Base-by-base conservation (phyloP, 768 basidiomycete species). In the Auricularia sp. region DNA sequence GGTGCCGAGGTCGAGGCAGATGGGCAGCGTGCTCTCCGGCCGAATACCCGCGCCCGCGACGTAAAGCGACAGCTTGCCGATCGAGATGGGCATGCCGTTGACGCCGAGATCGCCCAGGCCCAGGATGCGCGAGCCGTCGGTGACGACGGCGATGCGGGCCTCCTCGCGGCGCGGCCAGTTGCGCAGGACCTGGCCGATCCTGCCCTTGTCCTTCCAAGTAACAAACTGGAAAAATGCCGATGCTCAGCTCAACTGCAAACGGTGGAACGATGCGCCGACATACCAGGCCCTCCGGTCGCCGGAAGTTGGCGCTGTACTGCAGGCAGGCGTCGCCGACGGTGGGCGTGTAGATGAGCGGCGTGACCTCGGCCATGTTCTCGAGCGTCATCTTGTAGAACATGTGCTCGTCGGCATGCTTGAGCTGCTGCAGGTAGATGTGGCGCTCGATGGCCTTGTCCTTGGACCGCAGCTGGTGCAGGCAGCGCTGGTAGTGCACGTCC, bases 61-160 rank as follows among this genome's bases (percentile, higher is more conserved):
- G 72, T 95, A 96, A 18, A 97, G 82, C 18, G 90, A 91, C 6
- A 98, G 80, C 75, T 97, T 96, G n/a, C 94, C 94, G 62, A 94
- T 88, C 7, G 90, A 85, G 69, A 96, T 93, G 0, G 88, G 87
- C 89, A 91, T 90, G 13, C 89, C 89, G 71, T 91, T 91, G 36
- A 89, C 82, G 42, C 90, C 68, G 34, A 72, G 69, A 66, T 74
- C 76, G 65, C 51, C 44, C 54, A 54, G 29, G 1, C 51, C 16
- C 34, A 63, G 39, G 33, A 47, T 13, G 44, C 37, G 72, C 80
- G 66, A 69, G 79, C 94, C 94, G 75, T 96, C 94, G 0, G 94
- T 97, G 34, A 97, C 93, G 47, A 98, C 94, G 62, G 86, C 84
- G 68, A 97, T 95, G 39, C 92, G 84, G n/a, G 90, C 88, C 47